Evolutionary conservation across 306 rosid genomes (phyloP), one percentile per base, ranked within the genome.

Genomic region (Prunus fruticosa): DNA sequence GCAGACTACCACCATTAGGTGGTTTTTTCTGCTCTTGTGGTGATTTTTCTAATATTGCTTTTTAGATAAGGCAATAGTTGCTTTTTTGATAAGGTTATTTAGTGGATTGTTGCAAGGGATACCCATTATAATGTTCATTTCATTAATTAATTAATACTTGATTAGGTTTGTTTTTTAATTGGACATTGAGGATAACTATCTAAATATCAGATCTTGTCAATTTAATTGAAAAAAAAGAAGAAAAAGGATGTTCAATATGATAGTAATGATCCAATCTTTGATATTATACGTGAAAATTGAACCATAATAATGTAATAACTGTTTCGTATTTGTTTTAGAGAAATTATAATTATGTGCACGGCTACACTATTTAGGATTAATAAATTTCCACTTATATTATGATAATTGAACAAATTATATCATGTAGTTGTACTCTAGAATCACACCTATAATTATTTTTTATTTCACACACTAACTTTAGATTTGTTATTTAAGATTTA

Each of bases 91-190:
- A 56, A 56, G 66, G 32, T 8, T 64, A 18, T 57, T 16, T 2
- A n/a, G 49, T 27, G 51, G 60, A 72, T 72, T 19, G 76, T 63
- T 60, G 64, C 53, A 61, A 61, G 19, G 60, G 62, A 49, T 34
- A 2, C 46, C 61, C 75, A 50, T 70, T 78, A n/a, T 73, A 19
- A 46, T 27, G 50, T 49, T 51, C 11, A 51, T 0, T 20, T 11
- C 11, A 58, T 74, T 79, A 72, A 28, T 74, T 79, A 72, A 56
- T 43, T 38, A 47, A 54, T 25, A 50, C 61, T 43, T 64, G 34
- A 15, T 65, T n/a, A 23, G 4, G 43, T 22, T 41, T 49, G n/a
- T 25, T 47, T 15, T 16, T 46, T 52, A 71, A 72, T 28, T 11
- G 45, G 47, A 49, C 30, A 15, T 46, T 11, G 41, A 19, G 51